phyloP scores from a whole-genome alignment of 1,284 basidiomycete species.

The Pyrrhoderma noxium region DNA sequence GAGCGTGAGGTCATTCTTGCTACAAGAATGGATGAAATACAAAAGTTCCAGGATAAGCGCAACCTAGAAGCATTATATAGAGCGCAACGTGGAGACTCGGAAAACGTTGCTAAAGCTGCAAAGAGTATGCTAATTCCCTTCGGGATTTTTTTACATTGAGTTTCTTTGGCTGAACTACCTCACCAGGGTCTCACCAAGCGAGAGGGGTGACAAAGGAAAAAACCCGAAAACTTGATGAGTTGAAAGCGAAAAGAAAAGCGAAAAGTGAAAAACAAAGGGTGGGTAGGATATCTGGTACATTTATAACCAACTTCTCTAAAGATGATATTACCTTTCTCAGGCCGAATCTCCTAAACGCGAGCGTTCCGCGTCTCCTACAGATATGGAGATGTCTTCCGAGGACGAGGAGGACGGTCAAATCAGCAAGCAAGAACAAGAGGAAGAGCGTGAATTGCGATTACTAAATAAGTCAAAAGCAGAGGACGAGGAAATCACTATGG shows the following conservation, averaged over 20 bases:
- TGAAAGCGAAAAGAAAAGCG: conserved; percentile 76
- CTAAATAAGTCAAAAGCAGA: conserved; percentile 40
- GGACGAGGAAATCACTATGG: conserved; percentile 44
- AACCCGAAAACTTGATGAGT: conserved; percentile 69
- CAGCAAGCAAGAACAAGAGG: conserved; percentile 57
- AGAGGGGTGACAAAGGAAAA: conserved; percentile 83
- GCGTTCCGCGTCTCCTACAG: conserved; percentile 65
- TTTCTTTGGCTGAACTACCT: conserved; percentile 17
- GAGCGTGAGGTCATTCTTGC: conserved; percentile 84
- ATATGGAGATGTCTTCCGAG: conserved; percentile 73
- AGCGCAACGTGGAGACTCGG: conserved; percentile 42
- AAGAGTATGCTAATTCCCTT: conserved; percentile 48
- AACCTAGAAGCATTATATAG: conserved; percentile 73
- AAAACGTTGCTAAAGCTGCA: conserved; percentile 62
- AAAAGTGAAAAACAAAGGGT: conserved; percentile 73
- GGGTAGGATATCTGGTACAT: conserved; percentile 22
- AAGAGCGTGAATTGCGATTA: conserved; percentile 53
- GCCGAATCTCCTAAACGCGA: conserved; percentile 54
- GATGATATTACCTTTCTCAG: conserved; percentile 22
- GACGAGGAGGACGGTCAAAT: conserved; percentile 70
- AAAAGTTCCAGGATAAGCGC: conserved; percentile 66
- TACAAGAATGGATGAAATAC: conserved; percentile 73
- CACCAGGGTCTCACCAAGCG: conserved; percentile 61
- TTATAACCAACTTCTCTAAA: background rate
- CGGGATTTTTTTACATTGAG: conserved; percentile 8